Conservation (phyloP, 176 grass and related monocot genomes). For the Calamus simplicifolius region DNA sequence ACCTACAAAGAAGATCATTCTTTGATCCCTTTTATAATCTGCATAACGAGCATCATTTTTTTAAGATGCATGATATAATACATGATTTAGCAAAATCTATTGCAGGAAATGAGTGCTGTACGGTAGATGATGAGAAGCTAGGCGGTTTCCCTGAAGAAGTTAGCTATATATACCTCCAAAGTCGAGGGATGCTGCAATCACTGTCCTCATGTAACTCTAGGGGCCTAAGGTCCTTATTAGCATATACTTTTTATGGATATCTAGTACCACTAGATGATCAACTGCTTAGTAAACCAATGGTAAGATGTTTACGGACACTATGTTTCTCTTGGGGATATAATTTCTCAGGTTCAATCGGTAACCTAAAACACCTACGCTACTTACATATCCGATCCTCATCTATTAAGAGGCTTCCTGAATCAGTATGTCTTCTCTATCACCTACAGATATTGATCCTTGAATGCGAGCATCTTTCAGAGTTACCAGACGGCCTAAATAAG, state of each 20-base stretch:
- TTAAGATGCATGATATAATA: slow-evolving; percentile 35
- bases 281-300: no score
- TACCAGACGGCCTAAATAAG: neutral
- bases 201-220: neutral
- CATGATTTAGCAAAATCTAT: slow-evolving; percentile 38
- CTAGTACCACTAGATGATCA: rapidly evolving
- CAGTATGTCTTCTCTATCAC: neutral
- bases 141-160: neutral
- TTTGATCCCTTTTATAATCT: neutral
- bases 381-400: neutral
- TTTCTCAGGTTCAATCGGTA: neutral
- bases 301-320: neutral
- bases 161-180: neutral
- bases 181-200: no score
- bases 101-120: neutral
- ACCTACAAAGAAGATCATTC: slow-evolving; percentile 32
- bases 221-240: neutral
- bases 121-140: neutral
- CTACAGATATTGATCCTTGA: neutral
- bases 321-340: neutral
- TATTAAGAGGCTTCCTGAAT: neutral
- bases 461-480: neutral
- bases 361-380: neutral
- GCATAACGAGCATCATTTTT: no score
- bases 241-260: neutral